Evolutionary conservation across 2,329 filamentous ascomycete genomes (phyloP).

Genomic region (Fusarium humuli): DNA sequence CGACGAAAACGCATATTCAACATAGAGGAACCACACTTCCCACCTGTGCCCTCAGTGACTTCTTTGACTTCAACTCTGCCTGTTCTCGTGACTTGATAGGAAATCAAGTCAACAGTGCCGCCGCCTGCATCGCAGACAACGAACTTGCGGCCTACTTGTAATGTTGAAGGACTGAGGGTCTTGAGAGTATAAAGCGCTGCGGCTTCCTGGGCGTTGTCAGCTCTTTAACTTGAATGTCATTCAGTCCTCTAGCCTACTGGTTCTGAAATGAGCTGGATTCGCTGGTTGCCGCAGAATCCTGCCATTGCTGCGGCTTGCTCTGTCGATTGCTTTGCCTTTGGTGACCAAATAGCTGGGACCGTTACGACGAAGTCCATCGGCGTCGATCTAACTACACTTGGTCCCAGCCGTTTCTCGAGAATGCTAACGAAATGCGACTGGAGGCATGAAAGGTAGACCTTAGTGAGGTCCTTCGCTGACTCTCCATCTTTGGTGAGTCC

Average conservation of each 20-base stretch:
- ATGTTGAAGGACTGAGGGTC: constrained; percentile 55
- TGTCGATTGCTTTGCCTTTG: constrained; percentile 64
- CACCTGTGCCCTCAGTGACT: constrained; percentile 61
- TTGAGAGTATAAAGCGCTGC: constrained; percentile 63
- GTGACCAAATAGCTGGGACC: constrained; percentile 70
- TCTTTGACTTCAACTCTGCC: constrained; percentile 60
- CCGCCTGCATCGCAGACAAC: constrained; percentile 67
- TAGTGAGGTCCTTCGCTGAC: constrained; percentile 52
- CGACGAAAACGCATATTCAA: constrained; percentile 61
- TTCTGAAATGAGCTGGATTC: constrained; percentile 62
- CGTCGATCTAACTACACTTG: constrained; percentile 56
- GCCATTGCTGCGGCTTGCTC: constrained; percentile 54
- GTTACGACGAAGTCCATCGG: constrained; percentile 67
- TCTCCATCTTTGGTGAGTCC: constrained; percentile 49
- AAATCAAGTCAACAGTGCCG: constrained; percentile 66
- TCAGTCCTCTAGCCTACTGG: constrained; percentile 50
- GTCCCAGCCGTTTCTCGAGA: constrained; percentile 57
- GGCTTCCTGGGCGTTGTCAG: constrained; percentile 55
- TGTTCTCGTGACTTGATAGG: constrained; percentile 60
- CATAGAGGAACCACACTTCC: constrained; percentile 62
- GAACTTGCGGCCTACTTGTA: constrained; percentile 60
- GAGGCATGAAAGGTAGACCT: constrained; percentile 60
- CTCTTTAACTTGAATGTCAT: background rate
- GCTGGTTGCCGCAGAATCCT: constrained; percentile 55
- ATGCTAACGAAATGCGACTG: constrained; percentile 61